phyloP scores from a whole-genome alignment of 257 asterid species.

The Primulina eburnea region DNA sequence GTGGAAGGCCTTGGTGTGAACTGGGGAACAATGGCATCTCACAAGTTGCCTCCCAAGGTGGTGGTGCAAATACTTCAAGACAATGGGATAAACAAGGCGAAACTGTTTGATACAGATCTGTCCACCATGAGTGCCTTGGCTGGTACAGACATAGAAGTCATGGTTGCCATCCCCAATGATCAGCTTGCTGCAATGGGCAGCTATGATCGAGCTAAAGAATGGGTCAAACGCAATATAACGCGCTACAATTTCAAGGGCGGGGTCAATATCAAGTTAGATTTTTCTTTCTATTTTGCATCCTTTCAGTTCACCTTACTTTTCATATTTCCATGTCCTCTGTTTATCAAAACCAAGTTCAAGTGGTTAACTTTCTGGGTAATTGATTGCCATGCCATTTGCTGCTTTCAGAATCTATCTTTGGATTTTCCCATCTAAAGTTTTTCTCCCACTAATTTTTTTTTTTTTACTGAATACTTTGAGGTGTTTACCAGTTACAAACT shows the following conservation, averaged over 20 bases:
- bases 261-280: slow-evolving; percentile 58
- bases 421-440: no score
- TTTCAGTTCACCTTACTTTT: no score
- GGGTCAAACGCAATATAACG: slow-evolving; percentile 67
- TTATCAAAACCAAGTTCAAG: no score
- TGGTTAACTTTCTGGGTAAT: no score
- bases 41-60: slow-evolving; percentile 56
- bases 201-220: slow-evolving; percentile 53
- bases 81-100: slow-evolving; percentile 64
- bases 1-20: slow-evolving; percentile 59
- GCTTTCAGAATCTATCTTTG: no score
- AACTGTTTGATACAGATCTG: slow-evolving; percentile 66
- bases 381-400: no score
- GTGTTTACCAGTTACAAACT: no score
- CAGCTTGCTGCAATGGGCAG: slow-evolving; percentile 57
- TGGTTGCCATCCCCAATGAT: slow-evolving; percentile 81
- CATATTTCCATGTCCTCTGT: no score
- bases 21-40: slow-evolving; percentile 81
- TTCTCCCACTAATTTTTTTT: no score
- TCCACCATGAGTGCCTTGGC: slow-evolving; percentile 67
- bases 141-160: slow-evolving; percentile 63
- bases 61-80: slow-evolving; percentile 63
- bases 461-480: no score
- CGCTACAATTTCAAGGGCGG: slow-evolving; percentile 65
- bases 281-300: no score